Base-by-base conservation (phyloP, 108 stramenopile genomes). In the Conticribra weissflogii region DNA sequence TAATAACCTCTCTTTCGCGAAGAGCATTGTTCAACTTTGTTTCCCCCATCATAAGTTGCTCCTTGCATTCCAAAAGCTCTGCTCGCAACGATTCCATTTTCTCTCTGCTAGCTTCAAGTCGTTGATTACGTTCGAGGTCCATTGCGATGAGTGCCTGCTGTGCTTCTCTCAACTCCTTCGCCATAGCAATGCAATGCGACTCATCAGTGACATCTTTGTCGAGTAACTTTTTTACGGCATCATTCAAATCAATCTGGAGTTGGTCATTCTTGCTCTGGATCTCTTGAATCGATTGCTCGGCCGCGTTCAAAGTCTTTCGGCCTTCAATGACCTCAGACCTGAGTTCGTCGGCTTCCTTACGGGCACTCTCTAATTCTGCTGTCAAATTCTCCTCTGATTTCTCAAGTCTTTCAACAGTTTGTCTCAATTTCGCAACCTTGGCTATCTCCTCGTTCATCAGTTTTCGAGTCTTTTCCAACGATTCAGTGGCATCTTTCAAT, bases 131-230 rank as follows among this genome's bases (percentile, higher is more conserved):
- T 48, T 85, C 80, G 45, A 83, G 71, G 47, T 89, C 88, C 22
- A 89, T 34, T 23, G 84, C 81, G 45, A 84, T 69, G 30, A 88
- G 70, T 12, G 88, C 88, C 29, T 66, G 53, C 62, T 86, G 85
- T 3, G 88, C 81, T 51, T 88, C 83, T 15, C 59, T 78, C 2
- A 88, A 58, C 50, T 86, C 74, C 44, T 65, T 69, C 50, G 66
- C 33, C 19, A 45, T 41, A 3, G 51, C 28, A 28, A 56, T 5
- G 29, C 27, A 56, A 5, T 30, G 55, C 28, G 55, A 50, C 17
- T 59, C 54, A 1, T 30, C 56, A 3, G 49, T 29, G 27, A 19
- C 58, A 15, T 67, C 32, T 15, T 29, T 68, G 8, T 23, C 34
- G 5, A 60, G 45, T 22, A 76, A 32, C 19, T 52, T 31, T 22